Evolutionary conservation across 2,329 filamentous ascomycete genomes (phyloP).

Genomic region (Sarocladium kiliense): DNA sequence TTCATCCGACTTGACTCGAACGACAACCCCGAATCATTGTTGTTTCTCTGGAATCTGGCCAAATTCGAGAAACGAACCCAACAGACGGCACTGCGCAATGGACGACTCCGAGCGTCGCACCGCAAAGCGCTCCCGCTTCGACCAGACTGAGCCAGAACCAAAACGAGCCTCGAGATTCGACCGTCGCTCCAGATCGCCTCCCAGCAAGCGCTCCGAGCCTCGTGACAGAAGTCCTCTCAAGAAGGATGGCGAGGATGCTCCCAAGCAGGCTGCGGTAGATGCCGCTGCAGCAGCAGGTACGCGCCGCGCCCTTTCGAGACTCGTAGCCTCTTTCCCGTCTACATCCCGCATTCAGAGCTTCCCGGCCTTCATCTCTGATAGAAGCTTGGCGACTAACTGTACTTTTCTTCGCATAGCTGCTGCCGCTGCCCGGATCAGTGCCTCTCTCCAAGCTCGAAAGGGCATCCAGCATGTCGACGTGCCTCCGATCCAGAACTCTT

Average conservation of each 20-base stretch:
- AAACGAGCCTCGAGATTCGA: conserved; percentile 79
- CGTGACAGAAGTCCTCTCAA: conserved; percentile 71
- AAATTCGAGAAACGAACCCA: too few species aligned
- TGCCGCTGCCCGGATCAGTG: conserved; percentile 83
- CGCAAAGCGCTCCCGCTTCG: conserved; percentile 86
- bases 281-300: conserved; percentile 74
- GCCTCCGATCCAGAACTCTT: conserved; percentile 66
- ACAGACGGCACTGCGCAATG: too few species aligned
- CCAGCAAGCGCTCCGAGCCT: conserved; percentile 60
- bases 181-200: conserved; percentile 82
- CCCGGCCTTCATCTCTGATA: background rate
- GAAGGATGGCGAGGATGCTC: conserved; percentile 32
- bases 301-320: conserved; percentile 22
- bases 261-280: conserved; percentile 51
- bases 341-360: background rate
- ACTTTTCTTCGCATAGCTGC: conserved; percentile 52
- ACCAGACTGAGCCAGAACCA: conserved; percentile 81
- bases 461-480: conserved; percentile 88
- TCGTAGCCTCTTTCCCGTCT: conserved; percentile 4
- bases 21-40: too few species aligned
- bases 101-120: conserved; percentile 69
- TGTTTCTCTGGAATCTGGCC: too few species aligned
- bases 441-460: conserved; percentile 78
- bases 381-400: conserved; percentile 7
- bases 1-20: background rate